Evolutionary conservation across 345 rosid genomes (phyloP).

Genomic region (Eucalyptus sideroxylon): DNA sequence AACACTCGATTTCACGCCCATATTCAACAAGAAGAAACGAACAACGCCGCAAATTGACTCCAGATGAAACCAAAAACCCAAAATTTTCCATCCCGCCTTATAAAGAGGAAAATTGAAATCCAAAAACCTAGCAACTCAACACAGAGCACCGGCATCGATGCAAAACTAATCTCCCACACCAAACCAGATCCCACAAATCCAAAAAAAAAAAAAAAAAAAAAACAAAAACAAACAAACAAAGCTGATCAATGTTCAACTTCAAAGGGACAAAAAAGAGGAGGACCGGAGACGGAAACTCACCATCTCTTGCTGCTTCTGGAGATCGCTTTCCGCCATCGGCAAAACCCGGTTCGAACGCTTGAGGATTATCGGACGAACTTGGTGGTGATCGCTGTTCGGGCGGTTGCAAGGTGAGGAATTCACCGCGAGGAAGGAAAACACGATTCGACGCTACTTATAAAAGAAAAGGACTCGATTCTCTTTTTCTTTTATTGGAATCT

Average conservation of each 20-base stretch:
- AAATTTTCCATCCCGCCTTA: not conserved
- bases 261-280: not conserved
- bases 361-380: not conserved
- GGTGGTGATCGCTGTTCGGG: not conserved
- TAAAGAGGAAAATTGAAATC: not conserved
- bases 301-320: not conserved
- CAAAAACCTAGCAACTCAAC: not conserved
- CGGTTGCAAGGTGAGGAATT: not conserved
- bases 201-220: too few species aligned
- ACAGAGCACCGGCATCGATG: not conserved
- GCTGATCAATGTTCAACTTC: too few species aligned
- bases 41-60: not conserved
- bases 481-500: too few species aligned
- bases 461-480: too few species aligned
- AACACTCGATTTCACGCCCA: not conserved
- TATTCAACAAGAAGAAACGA: not conserved
- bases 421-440: not conserved
- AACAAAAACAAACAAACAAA: too few species aligned
- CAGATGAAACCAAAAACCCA: not conserved
- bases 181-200: not conserved
- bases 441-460: not conserved
- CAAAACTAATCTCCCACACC: not conserved
- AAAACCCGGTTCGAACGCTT: not conserved
- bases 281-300: not conserved
- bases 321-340: constrained; percentile 9